Evolutionary conservation across 768 basidiomycete species (phyloP), one percentile per base, ranked within the genome.

Genomic region (Rossbeevera mucosa): DNA sequence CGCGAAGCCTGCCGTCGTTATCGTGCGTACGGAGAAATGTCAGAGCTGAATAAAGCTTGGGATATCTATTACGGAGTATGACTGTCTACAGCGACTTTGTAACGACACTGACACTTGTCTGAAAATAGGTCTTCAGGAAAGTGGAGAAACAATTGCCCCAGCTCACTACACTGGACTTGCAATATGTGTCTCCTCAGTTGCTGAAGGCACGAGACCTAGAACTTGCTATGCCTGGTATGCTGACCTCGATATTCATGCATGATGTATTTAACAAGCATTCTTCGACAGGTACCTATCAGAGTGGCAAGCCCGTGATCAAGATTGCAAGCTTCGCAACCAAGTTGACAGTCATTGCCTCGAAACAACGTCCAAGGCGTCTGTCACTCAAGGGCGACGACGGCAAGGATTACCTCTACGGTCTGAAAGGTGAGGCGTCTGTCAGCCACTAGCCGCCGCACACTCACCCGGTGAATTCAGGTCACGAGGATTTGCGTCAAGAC

Each of bases 401-500:
- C 7, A 80, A 85, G 60, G 96, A 97, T 57, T 95, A 98, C 63
- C 86, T 92, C 62, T 99, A 91, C 66, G 61, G 79, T 28, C 77
- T 99, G 48, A 99, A 99, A 79, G 96, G 92, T 88, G 38, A 22
- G 31, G 0, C 26, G 13, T 29, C 2, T 24, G 16, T 26, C 16
- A n/a, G 6, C 9, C 18, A 5, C 24, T 25, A 4, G 16, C 4
- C 29, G 8, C 16, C 44, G 11, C 46, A 38, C 25, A 33, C 55
- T 57, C 13, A 56, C 40, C 36, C 22, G 8, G 9, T 25, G 50
- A 18, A 26, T 41, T 43, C 56, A 94, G 93, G 96, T 7, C 96
- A 99, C 69, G 96, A 99, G 73, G 96, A 99, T 74, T 77, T 99
- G 47, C 93, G 96, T 36, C 96, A 98, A 71, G 96, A 99, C 66